A percentile compares a stretch with the other conserved stretches of the same genome.
phyloP scores from a whole-genome alignment of 2,329 filamentous ascomycete species.

The Xylaria sp. region DNA sequence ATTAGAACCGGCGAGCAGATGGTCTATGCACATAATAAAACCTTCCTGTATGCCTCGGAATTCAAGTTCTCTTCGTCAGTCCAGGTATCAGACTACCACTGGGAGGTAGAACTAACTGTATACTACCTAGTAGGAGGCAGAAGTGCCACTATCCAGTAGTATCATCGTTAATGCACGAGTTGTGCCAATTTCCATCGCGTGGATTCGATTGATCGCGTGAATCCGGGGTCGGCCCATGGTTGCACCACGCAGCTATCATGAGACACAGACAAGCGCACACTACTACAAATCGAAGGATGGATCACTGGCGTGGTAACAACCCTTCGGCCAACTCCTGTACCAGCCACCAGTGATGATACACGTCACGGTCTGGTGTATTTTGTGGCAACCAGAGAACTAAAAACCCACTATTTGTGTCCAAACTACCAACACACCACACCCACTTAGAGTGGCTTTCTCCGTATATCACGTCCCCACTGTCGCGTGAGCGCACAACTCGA shows the following conservation, averaged over 20 bases:
- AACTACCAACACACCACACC: conserved; percentile 1
- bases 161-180: neutral
- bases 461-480: conserved; percentile 23
- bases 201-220: conserved; percentile 8
- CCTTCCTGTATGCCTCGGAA: neutral
- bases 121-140: too few relatives aligned
- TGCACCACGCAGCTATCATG: conserved; percentile 23
- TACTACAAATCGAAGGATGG: conserved; percentile 1
- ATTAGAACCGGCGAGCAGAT: conserved; percentile 20
- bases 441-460: conserved; percentile 17
- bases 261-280: conserved; percentile 11
- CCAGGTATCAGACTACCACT: neutral
- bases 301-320: neutral
- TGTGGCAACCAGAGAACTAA: neutral
- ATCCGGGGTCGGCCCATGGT: neutral
- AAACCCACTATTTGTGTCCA: neutral
- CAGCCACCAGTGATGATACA: conserved; percentile 14
- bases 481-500: conserved; percentile 19
- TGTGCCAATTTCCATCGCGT: neutral
- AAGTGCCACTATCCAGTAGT: neutral
- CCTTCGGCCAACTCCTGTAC: conserved; percentile 5
- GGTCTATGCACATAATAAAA: conserved; percentile 13
- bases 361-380: neutral
- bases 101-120: too few relatives aligned
- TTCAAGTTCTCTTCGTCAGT: neutral